These are phyloP conservation scores for Rhizopus microsporus DNA, from an alignment of 371 early-diverging fungal genomes.

Conservation along the genomic window DNA sequence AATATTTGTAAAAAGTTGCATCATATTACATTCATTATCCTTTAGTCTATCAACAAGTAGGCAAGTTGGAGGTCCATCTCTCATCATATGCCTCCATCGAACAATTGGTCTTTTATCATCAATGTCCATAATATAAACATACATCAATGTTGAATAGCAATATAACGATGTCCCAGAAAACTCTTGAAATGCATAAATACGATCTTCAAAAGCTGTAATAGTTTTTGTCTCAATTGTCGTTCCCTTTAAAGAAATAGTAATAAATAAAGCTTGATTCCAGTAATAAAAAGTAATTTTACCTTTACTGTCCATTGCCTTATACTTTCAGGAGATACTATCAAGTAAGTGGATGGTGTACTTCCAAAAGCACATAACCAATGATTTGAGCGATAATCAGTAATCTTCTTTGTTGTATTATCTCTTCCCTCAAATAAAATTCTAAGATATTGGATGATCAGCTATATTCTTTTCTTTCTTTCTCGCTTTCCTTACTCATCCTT, in stretches of 20 bases:
- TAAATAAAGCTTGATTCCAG: not conserved
- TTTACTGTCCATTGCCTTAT: constrained; percentile 13
- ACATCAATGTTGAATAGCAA: constrained; percentile 14
- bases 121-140: constrained; percentile 10
- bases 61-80: constrained; percentile 11
- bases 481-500: constrained; percentile 3
- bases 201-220: constrained; percentile 9
- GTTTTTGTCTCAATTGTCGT: constrained; percentile 4
- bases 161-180: not conserved
- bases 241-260: not conserved
- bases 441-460: not conserved
- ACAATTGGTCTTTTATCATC: constrained; percentile 7
- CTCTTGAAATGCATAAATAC: constrained; percentile 18
- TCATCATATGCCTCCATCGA: constrained; percentile 11
- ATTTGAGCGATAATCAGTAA: constrained; percentile 8
- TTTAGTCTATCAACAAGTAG: not conserved
- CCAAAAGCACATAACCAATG: constrained; percentile 21
- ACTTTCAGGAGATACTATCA: constrained; percentile 16
- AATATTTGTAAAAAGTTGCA: not conserved
- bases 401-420: not conserved
- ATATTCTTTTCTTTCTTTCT: too few species aligned
- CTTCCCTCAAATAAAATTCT: constrained; percentile 4
- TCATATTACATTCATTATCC: constrained; percentile 8
- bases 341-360: not conserved
- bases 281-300: constrained; percentile 1